Conservation (phyloP, 352 stramenopile species). For the Phytophthora pseudosyringae region DNA sequence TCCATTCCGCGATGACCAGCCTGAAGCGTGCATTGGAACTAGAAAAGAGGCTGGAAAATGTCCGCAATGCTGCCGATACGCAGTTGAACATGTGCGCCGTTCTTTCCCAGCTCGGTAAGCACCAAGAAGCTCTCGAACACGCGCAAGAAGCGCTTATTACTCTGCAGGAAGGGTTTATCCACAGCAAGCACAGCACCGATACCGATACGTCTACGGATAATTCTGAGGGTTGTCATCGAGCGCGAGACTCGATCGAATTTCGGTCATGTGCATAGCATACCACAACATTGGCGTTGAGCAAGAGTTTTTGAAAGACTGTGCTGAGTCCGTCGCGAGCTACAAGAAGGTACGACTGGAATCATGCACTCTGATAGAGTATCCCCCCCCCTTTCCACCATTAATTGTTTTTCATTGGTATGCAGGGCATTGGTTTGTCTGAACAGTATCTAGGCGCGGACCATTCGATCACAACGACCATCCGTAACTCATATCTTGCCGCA, state of each 20-base stretch:
- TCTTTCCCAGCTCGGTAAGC: constrained; percentile 88
- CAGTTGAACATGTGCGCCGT: constrained; percentile 95
- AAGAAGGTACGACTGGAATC: constrained; percentile 56
- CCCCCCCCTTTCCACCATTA: neutral
- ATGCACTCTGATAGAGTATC: neutral
- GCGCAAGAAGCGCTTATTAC: constrained; percentile 89
- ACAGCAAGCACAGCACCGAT: constrained; percentile 22
- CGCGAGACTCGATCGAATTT: constrained; percentile 76
- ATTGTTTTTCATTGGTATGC: neutral
- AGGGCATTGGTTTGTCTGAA: constrained; percentile 89
- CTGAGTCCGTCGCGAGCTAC: constrained; percentile 88
- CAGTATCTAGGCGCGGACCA: constrained; percentile 90
- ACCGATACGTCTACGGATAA: constrained; percentile 1
- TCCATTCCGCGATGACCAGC: constrained; percentile 92
- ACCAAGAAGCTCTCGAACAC: constrained; percentile 86
- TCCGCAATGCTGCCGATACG: constrained; percentile 90
- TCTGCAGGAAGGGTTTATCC: constrained; percentile 91
- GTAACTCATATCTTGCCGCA: constrained; percentile 90
- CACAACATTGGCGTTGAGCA: constrained; percentile 96
- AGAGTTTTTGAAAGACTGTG: constrained; percentile 93
- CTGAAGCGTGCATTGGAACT: constrained; percentile 91
- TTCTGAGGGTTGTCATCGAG: constrained; percentile 7
- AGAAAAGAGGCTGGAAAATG: constrained; percentile 74
- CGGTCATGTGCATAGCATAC: constrained; percentile 94
- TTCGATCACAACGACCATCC: constrained; percentile 88